A percentile compares a stretch with the other conserved stretches of the same genome.
Conservation (phyloP, 192 early-diverging fungal species). For the Anaeromyces robustus region DNA sequence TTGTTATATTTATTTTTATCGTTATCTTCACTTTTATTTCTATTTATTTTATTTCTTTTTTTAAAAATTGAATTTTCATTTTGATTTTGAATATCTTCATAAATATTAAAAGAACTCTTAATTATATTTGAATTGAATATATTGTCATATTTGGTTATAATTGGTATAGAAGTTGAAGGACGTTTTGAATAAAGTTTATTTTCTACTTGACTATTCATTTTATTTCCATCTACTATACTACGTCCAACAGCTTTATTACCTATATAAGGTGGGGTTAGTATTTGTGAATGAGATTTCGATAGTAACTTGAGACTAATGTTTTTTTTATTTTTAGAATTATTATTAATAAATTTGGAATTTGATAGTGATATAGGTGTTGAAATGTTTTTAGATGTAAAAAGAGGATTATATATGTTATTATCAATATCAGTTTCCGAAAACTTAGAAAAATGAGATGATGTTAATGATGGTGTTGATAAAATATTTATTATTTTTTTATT, state of each 20-base stretch:
- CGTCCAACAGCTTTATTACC: background rate
- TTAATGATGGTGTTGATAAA: no score
- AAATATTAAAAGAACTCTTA: background rate
- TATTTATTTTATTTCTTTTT: background rate
- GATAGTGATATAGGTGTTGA: no score
- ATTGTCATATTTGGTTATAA: background rate
- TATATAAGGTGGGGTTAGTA: background rate
- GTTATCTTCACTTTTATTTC: background rate
- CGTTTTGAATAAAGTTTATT: background rate
- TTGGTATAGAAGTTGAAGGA: background rate
- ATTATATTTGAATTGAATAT: background rate
- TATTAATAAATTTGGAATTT: no score
- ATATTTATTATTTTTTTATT: no score
- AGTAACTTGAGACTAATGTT: background rate
- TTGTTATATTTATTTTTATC: background rate
- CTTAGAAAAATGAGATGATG: no score
- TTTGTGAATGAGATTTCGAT: background rate
- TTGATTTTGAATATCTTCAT: background rate
- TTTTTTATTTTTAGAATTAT: background rate
- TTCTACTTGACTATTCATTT: background rate
- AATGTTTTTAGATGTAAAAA: no score
- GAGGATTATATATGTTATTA: no score
- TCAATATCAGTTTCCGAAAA: no score
- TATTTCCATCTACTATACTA: background rate
- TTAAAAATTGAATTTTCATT: background rate